Conservation (phyloP, 2,329 filamentous ascomycete species). For the Paecilomyces variotii region DNA sequence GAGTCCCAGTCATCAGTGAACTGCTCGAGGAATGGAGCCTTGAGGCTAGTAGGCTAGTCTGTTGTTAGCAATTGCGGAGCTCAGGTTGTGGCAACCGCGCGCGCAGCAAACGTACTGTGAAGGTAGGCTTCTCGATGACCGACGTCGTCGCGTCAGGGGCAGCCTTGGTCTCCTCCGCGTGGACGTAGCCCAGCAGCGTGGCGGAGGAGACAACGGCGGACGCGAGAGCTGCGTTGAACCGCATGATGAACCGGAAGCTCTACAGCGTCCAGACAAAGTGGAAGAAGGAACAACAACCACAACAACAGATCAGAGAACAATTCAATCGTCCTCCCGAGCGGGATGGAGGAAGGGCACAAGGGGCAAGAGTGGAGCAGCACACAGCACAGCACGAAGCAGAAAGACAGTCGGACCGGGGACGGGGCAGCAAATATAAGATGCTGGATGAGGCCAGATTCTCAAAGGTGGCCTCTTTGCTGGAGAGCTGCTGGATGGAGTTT, state of each 20-base stretch:
- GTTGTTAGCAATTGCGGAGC: constrained; percentile 8
- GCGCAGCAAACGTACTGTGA: constrained; percentile 62
- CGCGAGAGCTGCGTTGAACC: constrained; percentile 71
- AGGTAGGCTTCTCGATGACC: constrained; percentile 64
- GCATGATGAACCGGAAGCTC: constrained; percentile 54
- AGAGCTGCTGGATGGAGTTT: constrained; percentile 1
- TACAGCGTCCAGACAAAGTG: constrained; percentile 8
- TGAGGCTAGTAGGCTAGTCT: constrained; percentile 69
- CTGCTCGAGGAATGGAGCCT: constrained; percentile 95
- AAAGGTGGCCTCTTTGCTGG: constrained; percentile 37
- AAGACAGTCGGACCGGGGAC: constrained; percentile 11
- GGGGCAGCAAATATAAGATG: constrained; percentile 19
- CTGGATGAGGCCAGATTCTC: constrained; percentile 20
- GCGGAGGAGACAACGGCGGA: constrained; percentile 63
- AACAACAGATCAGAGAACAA: constrained; percentile 6
- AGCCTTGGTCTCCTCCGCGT: constrained; percentile 60
- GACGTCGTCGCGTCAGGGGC: constrained; percentile 46
- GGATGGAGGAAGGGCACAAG: constrained; percentile 8
- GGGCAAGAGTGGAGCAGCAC: constrained; percentile 7
- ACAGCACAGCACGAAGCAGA: constrained; percentile 10
- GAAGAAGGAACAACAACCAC: constrained; percentile 4
- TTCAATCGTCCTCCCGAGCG: constrained; percentile 5
- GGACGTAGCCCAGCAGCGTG: constrained; percentile 57
- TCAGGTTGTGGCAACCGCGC: constrained; percentile 6
- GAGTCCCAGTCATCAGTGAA: constrained; percentile 95